These are phyloP conservation scores for Hysterangium stoloniferum DNA, from an alignment of 768 basidiomycete species.

Conservation along the genomic window DNA sequence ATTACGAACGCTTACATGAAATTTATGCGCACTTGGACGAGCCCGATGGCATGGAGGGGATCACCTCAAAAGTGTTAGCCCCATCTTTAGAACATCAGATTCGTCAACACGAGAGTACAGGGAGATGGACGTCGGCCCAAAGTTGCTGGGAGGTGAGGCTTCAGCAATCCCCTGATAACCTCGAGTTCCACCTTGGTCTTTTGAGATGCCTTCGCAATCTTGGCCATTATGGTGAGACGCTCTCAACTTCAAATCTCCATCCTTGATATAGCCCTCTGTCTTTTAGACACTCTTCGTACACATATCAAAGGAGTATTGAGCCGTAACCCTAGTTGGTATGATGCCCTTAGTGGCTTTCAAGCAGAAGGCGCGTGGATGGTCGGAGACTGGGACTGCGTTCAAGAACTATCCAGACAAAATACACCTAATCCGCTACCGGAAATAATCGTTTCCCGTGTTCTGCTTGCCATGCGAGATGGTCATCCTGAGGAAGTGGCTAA, in stretches of 20 bases:
- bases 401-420: slow-evolving; percentile 36
- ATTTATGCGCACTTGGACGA: slow-evolving; percentile 96
- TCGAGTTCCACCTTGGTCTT: slow-evolving; percentile 83
- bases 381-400: slow-evolving; percentile 85
- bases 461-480: slow-evolving; percentile 68
- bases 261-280: slow-evolving; percentile 4
- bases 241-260: not conserved
- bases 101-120: slow-evolving; percentile 94
- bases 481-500: slow-evolving; percentile 37
- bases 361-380: slow-evolving; percentile 96
- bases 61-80: slow-evolving; percentile 79
- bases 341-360: slow-evolving; percentile 70
- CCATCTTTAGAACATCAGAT: slow-evolving; percentile 95
- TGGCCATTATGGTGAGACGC: slow-evolving; percentile 87
- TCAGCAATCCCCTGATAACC: slow-evolving; percentile 83
- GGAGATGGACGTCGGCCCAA: slow-evolving; percentile 95
- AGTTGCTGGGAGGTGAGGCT: slow-evolving; percentile 98
- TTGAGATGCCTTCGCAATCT: slow-evolving; percentile 87
- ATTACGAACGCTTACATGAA: slow-evolving; percentile 89
- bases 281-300: slow-evolving; percentile 84
- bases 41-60: slow-evolving; percentile 98
- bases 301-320: slow-evolving; percentile 89
- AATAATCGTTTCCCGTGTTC: slow-evolving; percentile 66
- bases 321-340: slow-evolving; percentile 78
- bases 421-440: slow-evolving; percentile 48